These are phyloP conservation scores for Dothideomycetes sp. DNA, from an alignment of 2,329 filamentous ascomycete genomes.

Conservation along the genomic window DNA sequence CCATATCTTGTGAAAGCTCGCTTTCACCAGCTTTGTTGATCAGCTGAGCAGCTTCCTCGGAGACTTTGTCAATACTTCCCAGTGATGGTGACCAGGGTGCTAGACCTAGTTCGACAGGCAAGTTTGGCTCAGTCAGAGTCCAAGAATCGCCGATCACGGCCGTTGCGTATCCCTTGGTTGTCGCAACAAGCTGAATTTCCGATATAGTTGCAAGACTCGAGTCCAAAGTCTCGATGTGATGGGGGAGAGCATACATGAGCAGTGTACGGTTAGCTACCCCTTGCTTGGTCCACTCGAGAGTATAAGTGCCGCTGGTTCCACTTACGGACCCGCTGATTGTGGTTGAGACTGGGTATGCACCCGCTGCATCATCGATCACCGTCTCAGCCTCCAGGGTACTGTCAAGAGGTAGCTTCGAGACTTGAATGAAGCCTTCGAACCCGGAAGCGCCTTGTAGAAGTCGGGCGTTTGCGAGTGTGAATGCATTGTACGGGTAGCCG, in stretches of 20 bases:
- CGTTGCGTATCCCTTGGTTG: constrained; percentile 74
- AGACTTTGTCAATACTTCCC: constrained; percentile 31
- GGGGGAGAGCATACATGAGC: constrained; percentile 80
- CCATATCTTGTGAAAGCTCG: constrained; percentile 70
- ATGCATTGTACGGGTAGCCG: constrained; percentile 46
- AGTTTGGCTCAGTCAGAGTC: constrained; percentile 65
- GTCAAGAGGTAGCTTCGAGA: constrained; percentile 61
- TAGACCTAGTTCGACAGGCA: constrained; percentile 69
- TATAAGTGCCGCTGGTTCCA: constrained; percentile 59
- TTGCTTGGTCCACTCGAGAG: constrained; percentile 60
- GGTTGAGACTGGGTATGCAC: constrained; percentile 61
- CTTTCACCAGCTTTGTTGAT: constrained; percentile 52
- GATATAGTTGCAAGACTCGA: constrained; percentile 40
- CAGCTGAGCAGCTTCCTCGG: constrained; percentile 33
- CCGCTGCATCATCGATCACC: constrained; percentile 65
- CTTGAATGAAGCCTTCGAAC: constrained; percentile 72
- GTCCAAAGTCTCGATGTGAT: constrained; percentile 73
- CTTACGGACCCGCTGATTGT: constrained; percentile 54
- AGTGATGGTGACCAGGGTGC: constrained; percentile 59
- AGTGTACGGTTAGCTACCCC: constrained; percentile 54
- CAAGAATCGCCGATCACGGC: constrained; percentile 64
- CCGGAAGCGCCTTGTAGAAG: constrained; percentile 54
- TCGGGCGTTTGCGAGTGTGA: constrained; percentile 58
- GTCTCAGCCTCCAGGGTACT: constrained; percentile 46
- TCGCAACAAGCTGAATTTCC: constrained; percentile 59